Conservation (phyloP, 2,329 filamentous ascomycete genomes). For the Epicoccum nigrum region DNA sequence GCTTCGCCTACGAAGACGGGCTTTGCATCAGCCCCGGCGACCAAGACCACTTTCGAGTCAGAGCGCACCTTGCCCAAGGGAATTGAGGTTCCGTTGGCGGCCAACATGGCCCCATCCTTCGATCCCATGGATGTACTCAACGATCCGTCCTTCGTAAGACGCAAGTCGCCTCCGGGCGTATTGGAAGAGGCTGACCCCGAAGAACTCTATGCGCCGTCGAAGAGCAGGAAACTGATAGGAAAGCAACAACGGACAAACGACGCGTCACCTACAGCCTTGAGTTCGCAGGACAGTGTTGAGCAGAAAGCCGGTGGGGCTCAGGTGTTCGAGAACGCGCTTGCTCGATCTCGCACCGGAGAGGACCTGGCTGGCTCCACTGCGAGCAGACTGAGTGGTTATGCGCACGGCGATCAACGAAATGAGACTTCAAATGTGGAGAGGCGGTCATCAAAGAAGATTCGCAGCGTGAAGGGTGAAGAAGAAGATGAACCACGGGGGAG, state of each 20-base stretch:
- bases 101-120: conserved; percentile 43
- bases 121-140: conserved; percentile 46
- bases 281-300: conserved; percentile 39
- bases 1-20: conserved; percentile 33
- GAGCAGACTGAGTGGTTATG: conserved; percentile 20
- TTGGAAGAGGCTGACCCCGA: conserved; percentile 47
- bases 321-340: conserved; percentile 38
- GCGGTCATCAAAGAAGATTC: conserved; percentile 9
- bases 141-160: conserved; percentile 46
- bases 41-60: conserved; percentile 22
- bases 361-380: conserved; percentile 31
- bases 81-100: conserved; percentile 44
- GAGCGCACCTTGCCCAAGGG: conserved; percentile 36
- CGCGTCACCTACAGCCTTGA: not conserved
- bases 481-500: conserved; percentile 6
- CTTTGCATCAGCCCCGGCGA: conserved; percentile 32
- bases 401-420: not conserved
- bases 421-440: not conserved
- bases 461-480: no score
- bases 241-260: conserved; percentile 48
- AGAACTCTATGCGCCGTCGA: conserved; percentile 46
- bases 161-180: conserved; percentile 38
- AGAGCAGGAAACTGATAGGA: conserved; percentile 54
- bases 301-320: conserved; percentile 38
- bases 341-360: conserved; percentile 44